Percentiles rank a stretch among this genome's conserved stretches.
Evolutionary conservation across 768 basidiomycete genomes (phyloP).

Genomic region (Leccinum sublutescens): DNA sequence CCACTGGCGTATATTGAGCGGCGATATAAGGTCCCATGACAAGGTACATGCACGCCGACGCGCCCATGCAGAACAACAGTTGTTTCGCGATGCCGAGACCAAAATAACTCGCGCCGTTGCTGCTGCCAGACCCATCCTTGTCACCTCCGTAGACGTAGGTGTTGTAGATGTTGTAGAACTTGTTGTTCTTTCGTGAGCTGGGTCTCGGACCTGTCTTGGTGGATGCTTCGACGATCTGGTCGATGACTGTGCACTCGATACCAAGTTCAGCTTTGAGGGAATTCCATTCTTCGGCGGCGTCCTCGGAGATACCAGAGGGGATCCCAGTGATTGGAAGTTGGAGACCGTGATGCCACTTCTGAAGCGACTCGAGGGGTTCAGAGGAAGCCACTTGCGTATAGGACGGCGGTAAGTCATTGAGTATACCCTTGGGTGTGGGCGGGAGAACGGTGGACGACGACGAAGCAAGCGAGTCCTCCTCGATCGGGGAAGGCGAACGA

Average conservation of each 20-base stretch:
- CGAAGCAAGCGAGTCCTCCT: conserved; percentile 61
- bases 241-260: conserved; percentile 72
- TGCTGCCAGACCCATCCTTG: conserved; percentile 33
- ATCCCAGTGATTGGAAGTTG: conserved; percentile 42
- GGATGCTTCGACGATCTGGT: conserved; percentile 55
- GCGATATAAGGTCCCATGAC: conserved; percentile 59
- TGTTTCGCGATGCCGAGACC: conserved; percentile 43
- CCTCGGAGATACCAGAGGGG: conserved; percentile 59
- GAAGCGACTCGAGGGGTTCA: conserved; percentile 56
- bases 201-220: conserved; percentile 33
- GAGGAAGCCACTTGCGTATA: conserved; percentile 59
- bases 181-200: conserved; percentile 42
- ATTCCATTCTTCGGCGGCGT: conserved; percentile 73
- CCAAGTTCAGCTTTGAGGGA: conserved; percentile 78
- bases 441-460: conserved; percentile 74
- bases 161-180: conserved; percentile 88
- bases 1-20: conserved; percentile 53
- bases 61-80: conserved; percentile 57
- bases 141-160: conserved; percentile 56
- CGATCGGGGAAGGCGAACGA: conserved; percentile 44
- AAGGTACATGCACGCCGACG: conserved; percentile 59
- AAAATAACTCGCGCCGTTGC: conserved; percentile 22
- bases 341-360: conserved; percentile 69
- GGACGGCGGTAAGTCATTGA: conserved; percentile 65
- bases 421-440: conserved; percentile 59